phyloP scores from a whole-genome alignment of 2,329 filamentous ascomycete genomes.

The Diaporthe eres region DNA sequence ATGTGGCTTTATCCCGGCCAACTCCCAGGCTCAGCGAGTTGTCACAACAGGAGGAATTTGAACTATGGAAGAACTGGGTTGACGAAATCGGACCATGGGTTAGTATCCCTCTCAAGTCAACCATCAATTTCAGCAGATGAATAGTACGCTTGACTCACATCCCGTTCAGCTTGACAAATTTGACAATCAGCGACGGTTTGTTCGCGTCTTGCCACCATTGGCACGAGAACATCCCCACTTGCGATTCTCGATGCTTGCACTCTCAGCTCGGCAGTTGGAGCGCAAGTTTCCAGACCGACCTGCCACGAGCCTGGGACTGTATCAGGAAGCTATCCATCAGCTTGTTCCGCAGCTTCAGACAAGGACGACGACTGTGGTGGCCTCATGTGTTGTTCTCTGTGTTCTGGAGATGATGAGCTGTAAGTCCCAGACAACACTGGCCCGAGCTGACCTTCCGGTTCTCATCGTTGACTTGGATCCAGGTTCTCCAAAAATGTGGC shows the following conservation, averaged over 20 bases:
- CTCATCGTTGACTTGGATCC: conserved; percentile 44
- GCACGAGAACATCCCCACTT: conserved; percentile 62
- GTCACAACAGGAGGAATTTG: conserved; percentile 23
- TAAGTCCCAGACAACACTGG: conserved; percentile 49
- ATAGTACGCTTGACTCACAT: neutral
- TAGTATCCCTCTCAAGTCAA: neutral
- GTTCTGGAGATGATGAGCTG: conserved; percentile 61
- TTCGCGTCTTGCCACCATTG: conserved; percentile 64
- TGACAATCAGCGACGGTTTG: conserved; percentile 66
- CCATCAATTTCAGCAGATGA: no score
- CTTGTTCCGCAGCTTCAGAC: conserved; percentile 53
- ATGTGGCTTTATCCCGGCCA: neutral
- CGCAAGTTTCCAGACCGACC: conserved; percentile 58
- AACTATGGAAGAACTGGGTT: conserved; percentile 65
- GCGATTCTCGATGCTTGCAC: conserved; percentile 65
- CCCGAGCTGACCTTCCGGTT: no score
- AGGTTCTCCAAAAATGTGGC: conserved; percentile 54
- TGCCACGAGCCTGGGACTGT: conserved; percentile 65
- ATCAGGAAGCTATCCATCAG: conserved; percentile 66
- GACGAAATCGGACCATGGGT: conserved; percentile 60
- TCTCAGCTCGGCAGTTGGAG: conserved; percentile 69
- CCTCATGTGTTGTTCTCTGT: conserved; percentile 57
- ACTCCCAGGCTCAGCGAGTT: conserved; percentile 22
- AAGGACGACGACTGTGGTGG: conserved; percentile 51
- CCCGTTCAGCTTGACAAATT: conserved; percentile 70